These are phyloP conservation scores for Boletus fagicola DNA, from an alignment of 768 basidiomycete genomes.

Conservation along the genomic window DNA sequence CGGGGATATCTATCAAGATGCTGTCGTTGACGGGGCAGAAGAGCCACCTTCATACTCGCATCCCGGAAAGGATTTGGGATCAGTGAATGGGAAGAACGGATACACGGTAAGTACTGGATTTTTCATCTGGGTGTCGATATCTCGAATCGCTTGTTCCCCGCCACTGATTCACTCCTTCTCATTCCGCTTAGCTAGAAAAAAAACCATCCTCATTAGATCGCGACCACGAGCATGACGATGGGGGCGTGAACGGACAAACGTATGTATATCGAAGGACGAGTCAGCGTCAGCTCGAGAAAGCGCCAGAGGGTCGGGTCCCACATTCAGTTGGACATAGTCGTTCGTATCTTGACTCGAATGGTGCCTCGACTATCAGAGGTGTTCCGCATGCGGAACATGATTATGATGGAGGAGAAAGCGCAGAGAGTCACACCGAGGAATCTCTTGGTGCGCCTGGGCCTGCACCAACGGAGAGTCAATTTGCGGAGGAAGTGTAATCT, in stretches of 20 bases:
- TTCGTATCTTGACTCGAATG: slow-evolving; percentile 9
- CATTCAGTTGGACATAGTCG: slow-evolving; percentile 17
- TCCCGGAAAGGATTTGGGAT: slow-evolving; percentile 38
- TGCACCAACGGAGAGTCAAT: slow-evolving; percentile 35
- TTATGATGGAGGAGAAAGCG: slow-evolving; percentile 6
- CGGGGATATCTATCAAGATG: slow-evolving; percentile 44
- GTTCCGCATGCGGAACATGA: slow-evolving; percentile 11
- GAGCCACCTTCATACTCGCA: slow-evolving; percentile 63
- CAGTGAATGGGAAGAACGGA: slow-evolving; percentile 52
- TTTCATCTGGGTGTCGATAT: neutral
- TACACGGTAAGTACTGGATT: slow-evolving; percentile 51
- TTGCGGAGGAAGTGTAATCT: slow-evolving; percentile 25
- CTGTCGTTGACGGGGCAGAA: slow-evolving; percentile 39
- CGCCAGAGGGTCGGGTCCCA: slow-evolving; percentile 55
- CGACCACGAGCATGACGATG: neutral
- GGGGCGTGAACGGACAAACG: neutral
- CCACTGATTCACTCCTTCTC: slow-evolving; percentile 5
- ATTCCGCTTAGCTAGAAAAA: slow-evolving; percentile 44
- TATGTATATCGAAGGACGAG: slow-evolving; percentile 44
- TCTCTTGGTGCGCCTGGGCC: slow-evolving; percentile 26
- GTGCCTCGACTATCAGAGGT: slow-evolving; percentile 8
- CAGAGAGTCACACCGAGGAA: slow-evolving; percentile 2
- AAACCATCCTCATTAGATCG: slow-evolving; percentile 28
- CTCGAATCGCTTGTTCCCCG: neutral
- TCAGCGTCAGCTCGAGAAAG: slow-evolving; percentile 69